Percentiles rank a stretch among this genome's conserved stretches.
phyloP scores from a whole-genome alignment of 2,329 filamentous ascomycete genomes.

The Aureobasidium musti region DNA sequence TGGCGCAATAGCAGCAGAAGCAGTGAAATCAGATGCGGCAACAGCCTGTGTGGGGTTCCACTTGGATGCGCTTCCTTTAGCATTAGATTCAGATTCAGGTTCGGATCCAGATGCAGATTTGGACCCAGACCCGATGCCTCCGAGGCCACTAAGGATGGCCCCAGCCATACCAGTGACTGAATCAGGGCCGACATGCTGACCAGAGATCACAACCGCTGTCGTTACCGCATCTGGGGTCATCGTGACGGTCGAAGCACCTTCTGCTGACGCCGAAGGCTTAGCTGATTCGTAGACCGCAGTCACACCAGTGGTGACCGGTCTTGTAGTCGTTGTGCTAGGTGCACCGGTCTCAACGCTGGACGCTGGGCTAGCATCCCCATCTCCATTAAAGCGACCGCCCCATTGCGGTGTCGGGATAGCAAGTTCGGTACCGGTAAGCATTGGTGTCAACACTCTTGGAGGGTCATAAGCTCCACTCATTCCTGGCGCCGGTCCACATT shows the following conservation, averaged over 20 bases:
- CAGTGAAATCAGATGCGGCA: not conserved
- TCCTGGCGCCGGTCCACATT: constrained; percentile 6
- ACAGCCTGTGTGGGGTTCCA: constrained; percentile 19
- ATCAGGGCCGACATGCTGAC: constrained; percentile 9
- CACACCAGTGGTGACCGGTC: constrained; percentile 20
- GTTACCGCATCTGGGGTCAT: not conserved
- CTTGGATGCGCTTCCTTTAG: not conserved
- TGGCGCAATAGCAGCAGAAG: not conserved
- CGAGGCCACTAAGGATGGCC: constrained; percentile 14
- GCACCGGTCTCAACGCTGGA: constrained; percentile 9
- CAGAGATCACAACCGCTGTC: constrained; percentile 17
- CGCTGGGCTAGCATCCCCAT: constrained; percentile 12
- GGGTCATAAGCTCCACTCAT: constrained; percentile 28
- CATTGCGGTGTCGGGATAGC: constrained; percentile 5
- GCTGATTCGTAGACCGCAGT: constrained; percentile 4
- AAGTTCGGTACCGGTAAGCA: not conserved
- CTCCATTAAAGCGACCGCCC: not conserved
- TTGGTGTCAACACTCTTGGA: constrained; percentile 21
- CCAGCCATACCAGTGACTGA: constrained; percentile 8
- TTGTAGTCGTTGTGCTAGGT: constrained; percentile 17
- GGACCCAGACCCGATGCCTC: not conserved
- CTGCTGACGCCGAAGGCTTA: not conserved
- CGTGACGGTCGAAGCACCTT: not conserved
- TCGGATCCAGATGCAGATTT: not conserved
- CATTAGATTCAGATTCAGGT: not conserved